Base-by-base conservation (phyloP, 1,284 basidiomycete genomes). In the Neotropicomus parvogracilis region DNA sequence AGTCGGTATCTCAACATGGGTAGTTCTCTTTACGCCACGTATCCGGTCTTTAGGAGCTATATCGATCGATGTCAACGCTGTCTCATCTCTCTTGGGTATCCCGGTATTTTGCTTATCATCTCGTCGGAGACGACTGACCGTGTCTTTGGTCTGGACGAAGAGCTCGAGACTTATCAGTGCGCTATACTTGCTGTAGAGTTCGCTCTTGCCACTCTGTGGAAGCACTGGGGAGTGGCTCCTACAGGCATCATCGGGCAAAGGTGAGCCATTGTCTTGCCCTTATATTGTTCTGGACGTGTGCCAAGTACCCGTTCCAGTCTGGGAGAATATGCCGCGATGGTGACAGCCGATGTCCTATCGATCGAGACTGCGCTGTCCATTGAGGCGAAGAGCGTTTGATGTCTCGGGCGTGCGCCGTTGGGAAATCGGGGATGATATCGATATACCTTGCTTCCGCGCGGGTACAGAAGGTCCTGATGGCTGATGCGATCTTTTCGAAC, bases 241-340 rank as follows among this genome's bases (percentile, higher is more conserved):
- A 57, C 64, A 14, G 79, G 74, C 0, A 78, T 85, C 17, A 71
- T 80, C 20, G 83, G 85, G 6, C 83, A 86, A 55, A 86, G 85
- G 85, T 85, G 46, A 49, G 72, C 60, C 20, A 7, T 36, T 13
- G 12, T 3, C 6, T 38, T 38, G 8, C 33, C 11, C 26, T 12
- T 10, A 3, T 32, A 20, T 31, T 13, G 5, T 31, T 31, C 4
- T 1, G 16, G 8, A 7, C 27, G 1, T 10, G 11, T 13, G 7
- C 49, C 40, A 39, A 41, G 29, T 13, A 9, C 11, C 24, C 16
- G 2, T 19, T 43, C 49, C 21, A 85, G 83, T 59, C 72, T 86
- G 28, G 85, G 85, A 37, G 85, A 88, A 66, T 88, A 85, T 50
- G 79, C 78, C 3, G 83, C 83, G 4, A 70, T 87, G 34, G 80